Conservation (phyloP, 257 asterid species). For the Cynanchum wilfordii region DNA sequence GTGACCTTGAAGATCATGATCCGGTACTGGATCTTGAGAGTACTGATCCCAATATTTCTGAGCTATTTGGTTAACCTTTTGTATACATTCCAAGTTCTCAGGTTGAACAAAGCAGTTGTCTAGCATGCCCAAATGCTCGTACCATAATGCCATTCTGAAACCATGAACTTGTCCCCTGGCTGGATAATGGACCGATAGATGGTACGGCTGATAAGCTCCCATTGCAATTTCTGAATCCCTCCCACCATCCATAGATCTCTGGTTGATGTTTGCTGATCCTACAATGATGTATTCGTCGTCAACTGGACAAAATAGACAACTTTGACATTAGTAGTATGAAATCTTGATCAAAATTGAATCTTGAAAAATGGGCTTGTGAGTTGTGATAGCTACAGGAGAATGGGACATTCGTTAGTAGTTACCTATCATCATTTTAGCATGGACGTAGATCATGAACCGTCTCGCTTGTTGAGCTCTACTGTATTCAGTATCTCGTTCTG, state of each 20-base stretch:
- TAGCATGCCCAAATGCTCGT: constrained; percentile 54
- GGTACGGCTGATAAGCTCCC: constrained; percentile 74
- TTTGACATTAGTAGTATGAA: not conserved
- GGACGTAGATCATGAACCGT: constrained; percentile 73
- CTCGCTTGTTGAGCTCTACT: constrained; percentile 53
- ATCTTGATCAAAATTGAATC: not conserved
- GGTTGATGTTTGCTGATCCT: constrained; percentile 75
- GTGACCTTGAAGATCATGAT: constrained; percentile 55
- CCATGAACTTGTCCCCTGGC: constrained; percentile 69
- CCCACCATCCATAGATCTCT: constrained; percentile 71
- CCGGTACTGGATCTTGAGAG: constrained; percentile 23
- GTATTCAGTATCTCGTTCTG: constrained; percentile 44
- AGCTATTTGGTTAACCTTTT: constrained; percentile 42
- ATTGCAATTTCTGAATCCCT: constrained; percentile 73
- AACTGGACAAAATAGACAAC: constrained; percentile 33
- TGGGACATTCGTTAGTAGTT: not conserved
- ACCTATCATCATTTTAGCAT: constrained; percentile 79
- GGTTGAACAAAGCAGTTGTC: constrained; percentile 44
- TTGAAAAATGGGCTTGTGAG: not conserved
- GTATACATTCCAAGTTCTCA: constrained; percentile 44
- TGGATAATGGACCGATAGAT: constrained; percentile 38
- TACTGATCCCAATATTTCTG: constrained; percentile 46
- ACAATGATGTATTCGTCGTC: constrained; percentile 72
- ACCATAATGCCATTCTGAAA: constrained; percentile 71
- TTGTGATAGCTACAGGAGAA: not conserved